Percentiles rank a stretch among this genome's conserved stretches.
Evolutionary conservation across 371 early-diverging fungal species (phyloP).

Genomic region (Syncephalis fuscata): DNA sequence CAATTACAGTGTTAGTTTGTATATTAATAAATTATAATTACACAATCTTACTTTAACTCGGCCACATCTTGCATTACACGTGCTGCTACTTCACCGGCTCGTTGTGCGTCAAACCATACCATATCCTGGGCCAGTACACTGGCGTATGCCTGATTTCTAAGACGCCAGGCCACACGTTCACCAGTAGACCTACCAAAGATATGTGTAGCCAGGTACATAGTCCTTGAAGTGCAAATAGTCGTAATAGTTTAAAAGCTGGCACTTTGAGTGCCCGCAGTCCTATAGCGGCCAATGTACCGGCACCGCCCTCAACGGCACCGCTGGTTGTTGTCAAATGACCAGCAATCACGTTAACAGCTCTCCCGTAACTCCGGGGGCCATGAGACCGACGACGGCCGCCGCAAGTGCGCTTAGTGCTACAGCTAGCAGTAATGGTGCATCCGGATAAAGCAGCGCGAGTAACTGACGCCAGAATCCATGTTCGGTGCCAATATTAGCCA

Average conservation of each 20-base stretch:
- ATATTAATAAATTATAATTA: not conserved
- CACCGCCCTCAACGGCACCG: conserved; percentile 46
- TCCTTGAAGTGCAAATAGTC: conserved; percentile 37
- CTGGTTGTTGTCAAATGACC: conserved; percentile 55
- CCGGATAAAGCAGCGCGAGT: conserved; percentile 23
- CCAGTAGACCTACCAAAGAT: not conserved
- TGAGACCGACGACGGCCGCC: conserved; percentile 44
- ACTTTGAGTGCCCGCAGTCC: conserved; percentile 21
- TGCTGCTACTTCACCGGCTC: not conserved
- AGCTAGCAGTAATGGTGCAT: conserved; percentile 25
- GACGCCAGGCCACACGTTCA: not conserved
- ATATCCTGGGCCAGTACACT: not conserved
- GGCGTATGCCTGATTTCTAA: not conserved
- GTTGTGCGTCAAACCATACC: not conserved
- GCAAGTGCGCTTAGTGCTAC: conserved; percentile 40
- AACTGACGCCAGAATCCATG: too few species aligned
- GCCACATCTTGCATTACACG: not conserved
- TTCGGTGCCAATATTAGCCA: too few species aligned
- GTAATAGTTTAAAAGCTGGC: conserved; percentile 32
- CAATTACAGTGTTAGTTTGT: not conserved
- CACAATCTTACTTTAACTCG: not conserved
- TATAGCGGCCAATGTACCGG: conserved; percentile 11
- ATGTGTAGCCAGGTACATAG: not conserved
- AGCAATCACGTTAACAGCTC: conserved; percentile 51
- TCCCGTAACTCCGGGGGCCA: conserved; percentile 54